Base-by-base conservation (phyloP, 306 rosid species). In the Prunus dulcis region DNA sequence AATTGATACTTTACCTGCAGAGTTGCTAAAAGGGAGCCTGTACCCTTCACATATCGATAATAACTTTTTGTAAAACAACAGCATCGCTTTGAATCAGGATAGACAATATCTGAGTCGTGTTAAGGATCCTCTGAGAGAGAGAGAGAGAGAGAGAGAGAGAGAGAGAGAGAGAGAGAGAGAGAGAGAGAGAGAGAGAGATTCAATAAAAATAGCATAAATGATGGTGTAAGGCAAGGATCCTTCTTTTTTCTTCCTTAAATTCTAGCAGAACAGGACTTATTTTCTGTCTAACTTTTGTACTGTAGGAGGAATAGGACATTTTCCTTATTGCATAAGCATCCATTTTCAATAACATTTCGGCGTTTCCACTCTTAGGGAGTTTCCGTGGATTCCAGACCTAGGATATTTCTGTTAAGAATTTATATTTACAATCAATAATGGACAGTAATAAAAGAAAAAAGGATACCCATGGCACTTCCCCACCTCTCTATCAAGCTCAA, bases 391-490 rank as follows among this genome's bases (percentile, higher is more conserved):
- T 5, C 32, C 15, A 15, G 9, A 69, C 60, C 57, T 18, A 69
- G 19, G 46, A 49, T 15, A 49, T 49, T 25, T 58, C 23, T 69
- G 73, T 69, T 38, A 28, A 53, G 45, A 49, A 57, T 28, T 6
- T 30, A 77, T 38, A 72, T 32, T 61, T 61, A 47, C 55, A 62
- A 38, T 64, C 46, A 14, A 76, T 12, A 47, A 80, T 50, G 13
- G 52, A 63, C 45, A 38, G 2, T 38, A 38, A 62, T 51, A 43
- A 7, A 34, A 1, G 55, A 71, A 75, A 80, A n/a, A 90, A 86
- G 97, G 99, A 95, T 95, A 95, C 97, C 98, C 99, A 92, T 89
- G 46, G 92, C 97, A 89, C 88, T 92, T 78, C 97, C 99, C 98
- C 97, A 95, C 80, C 97, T 87, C 84, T 95, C 99, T 79, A 95